Conservation (phyloP, 108 stramenopile genomes). For the Nannochloropsis granulata region DNA sequence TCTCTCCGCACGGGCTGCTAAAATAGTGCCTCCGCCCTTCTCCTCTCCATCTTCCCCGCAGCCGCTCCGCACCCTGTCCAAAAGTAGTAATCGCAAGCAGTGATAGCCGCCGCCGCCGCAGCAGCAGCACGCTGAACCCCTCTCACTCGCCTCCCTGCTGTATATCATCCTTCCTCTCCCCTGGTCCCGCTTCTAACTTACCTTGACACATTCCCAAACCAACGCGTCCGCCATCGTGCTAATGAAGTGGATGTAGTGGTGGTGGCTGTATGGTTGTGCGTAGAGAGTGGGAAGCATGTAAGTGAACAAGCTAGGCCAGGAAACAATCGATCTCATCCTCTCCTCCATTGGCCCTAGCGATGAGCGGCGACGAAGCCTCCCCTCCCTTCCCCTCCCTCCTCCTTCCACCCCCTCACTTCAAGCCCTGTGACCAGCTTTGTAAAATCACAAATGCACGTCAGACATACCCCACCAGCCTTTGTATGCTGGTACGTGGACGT, state of each 20-base stretch:
- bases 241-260: not conserved
- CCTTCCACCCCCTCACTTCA: not conserved
- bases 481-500: no score
- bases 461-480: no score
- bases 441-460: no score
- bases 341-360: not conserved
- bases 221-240: not conserved
- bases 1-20: no score
- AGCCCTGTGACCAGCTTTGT: not conserved
- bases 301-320: no score
- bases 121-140: no score
- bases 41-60: no score
- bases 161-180: not conserved
- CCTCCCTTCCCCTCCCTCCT: not conserved
- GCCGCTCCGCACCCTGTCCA: no score
- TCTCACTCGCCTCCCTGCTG: no score
- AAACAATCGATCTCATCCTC: not conserved
- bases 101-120: no score
- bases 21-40: no score
- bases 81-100: no score
- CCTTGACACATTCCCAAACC: not conserved
- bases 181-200: not conserved
- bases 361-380: not conserved
- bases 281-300: not conserved
- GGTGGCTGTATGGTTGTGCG: not conserved